Evolutionary conservation across 129 eudicot species (phyloP).

Genomic region (Tanacetum coccineum): DNA sequence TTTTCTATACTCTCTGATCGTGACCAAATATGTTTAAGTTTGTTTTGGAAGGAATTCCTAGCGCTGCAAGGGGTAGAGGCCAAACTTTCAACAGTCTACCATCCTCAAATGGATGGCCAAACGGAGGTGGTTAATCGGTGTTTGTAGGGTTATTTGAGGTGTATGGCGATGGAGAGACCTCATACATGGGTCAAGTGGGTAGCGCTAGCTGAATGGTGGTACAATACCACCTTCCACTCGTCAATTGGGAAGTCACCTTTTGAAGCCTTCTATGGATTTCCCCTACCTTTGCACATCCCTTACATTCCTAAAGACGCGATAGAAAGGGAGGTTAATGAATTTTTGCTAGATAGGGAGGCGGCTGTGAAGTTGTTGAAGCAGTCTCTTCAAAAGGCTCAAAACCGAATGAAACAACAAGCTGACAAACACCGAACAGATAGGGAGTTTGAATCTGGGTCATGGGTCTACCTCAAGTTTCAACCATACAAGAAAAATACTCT

Average conservation of each 20-base stretch:
- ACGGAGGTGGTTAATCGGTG: too few relatives aligned
- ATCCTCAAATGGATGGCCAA: too few relatives aligned
- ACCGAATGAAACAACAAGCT: not conserved
- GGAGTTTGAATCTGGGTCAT: not conserved
- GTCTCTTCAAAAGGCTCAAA: not conserved
- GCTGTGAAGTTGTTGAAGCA: not conserved
- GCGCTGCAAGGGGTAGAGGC: too few relatives aligned
- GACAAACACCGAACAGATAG: not conserved
- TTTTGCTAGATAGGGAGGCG: not conserved
- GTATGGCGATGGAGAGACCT: not conserved
- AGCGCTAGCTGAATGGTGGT: too few relatives aligned
- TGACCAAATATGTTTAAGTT: not conserved
- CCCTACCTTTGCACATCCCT: not conserved
- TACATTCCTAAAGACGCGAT: not conserved
- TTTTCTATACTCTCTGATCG: not conserved
- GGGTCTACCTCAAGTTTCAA: not conserved
- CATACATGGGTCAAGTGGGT: too few relatives aligned
- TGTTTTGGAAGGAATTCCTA: not conserved
- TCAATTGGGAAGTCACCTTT: not conserved
- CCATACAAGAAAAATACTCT: not conserved
- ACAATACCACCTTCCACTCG: not conserved
- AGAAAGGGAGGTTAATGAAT: not conserved
- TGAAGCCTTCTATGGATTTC: not conserved
- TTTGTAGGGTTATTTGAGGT: too few relatives aligned
- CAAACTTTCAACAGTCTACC: too few relatives aligned